Base-by-base conservation (phyloP, 2,329 filamentous ascomycete species). In the Curvularia sp. region DNA sequence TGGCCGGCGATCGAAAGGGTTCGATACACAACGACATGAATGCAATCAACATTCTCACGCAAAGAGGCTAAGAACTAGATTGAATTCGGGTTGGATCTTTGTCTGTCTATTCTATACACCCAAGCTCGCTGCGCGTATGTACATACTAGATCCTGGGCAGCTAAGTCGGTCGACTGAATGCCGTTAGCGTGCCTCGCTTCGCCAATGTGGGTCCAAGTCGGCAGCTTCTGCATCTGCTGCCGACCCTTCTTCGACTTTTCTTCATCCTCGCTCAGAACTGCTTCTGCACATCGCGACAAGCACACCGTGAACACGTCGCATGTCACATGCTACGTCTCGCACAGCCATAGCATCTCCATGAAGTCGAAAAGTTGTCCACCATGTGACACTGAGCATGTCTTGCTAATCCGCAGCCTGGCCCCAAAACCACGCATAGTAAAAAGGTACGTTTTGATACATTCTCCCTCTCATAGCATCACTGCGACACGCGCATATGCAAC, bases 401-500 rank as follows among this genome's bases (percentile, higher is more conserved):
- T 7, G 38, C 52, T 59, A 53, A 59, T 15, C 3, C 18, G 28
- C 30, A 51, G 41, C 23, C 12, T 19, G 7, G 15, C 10, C 4
- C 12, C n/a, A 32, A 19, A 10, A 12, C n/a, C 36, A 19, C 21
- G 6, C 23, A 27, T 39, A 8, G 27, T 25, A 27, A n/a, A n/a
- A 38, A 45, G 60, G 64, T 67, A 65, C 50, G 64, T 58, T 57
- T 36, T 18, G 28, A 34, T n/a, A 28, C 48, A 56, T 54, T 56
- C 45, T 61, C 32, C 21, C 7, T 49, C 18, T 27, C 49, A 27
- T n/a, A 30, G 3, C 43, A 34, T 30, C 42, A 7, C 38, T 18
- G 54, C 54, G 48, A 41, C 21, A 28, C 48, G 13, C 49, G 59
- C 32, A 50, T 38, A 27, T 13, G 19, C 41, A 42, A 3, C 34